Percentiles rank a stretch among this genome's conserved stretches.
Conservation (phyloP, 371 early-diverging fungal genomes). For the Mortierella sp. region DNA sequence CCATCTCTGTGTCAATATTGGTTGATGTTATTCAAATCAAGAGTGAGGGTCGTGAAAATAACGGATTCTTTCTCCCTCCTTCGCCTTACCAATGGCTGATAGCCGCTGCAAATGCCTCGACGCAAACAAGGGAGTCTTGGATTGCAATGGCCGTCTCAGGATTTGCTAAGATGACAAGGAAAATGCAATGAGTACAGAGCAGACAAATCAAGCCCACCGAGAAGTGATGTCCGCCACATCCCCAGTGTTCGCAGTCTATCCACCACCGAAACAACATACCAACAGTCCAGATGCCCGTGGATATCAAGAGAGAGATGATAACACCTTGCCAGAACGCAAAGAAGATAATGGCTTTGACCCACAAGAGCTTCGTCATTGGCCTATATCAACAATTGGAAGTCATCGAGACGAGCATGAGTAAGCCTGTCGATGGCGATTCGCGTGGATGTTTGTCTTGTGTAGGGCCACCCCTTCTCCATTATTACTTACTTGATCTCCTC, state of each 20-base stretch:
- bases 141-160: constrained; percentile 85
- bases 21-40: too few species aligned
- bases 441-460: too few species aligned
- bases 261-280: constrained; percentile 11
- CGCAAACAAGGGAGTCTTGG: constrained; percentile 91
- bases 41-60: too few species aligned
- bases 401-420: neutral
- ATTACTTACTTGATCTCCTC: constrained; percentile 76
- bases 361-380: constrained; percentile 93
- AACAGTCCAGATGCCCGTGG: constrained; percentile 60
- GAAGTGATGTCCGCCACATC: too few species aligned
- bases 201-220: too few species aligned
- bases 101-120: constrained; percentile 91
- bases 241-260: too few species aligned
- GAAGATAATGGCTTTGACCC: constrained; percentile 94
- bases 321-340: constrained; percentile 98
- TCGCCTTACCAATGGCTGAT: constrained; percentile 75
- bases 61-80: too few species aligned
- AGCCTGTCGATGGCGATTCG: too few species aligned
- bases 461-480: too few species aligned
- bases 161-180: constrained; percentile 13
- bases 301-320: constrained; percentile 83
- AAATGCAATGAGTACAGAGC: neutral
- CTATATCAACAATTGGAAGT: constrained; percentile 52
- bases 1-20: too few species aligned